Percentiles rank a stretch among this genome's conserved stretches.
These are phyloP conservation scores for Salix caprea DNA, from an alignment of 345 rosid species.

Conservation along the genomic window DNA sequence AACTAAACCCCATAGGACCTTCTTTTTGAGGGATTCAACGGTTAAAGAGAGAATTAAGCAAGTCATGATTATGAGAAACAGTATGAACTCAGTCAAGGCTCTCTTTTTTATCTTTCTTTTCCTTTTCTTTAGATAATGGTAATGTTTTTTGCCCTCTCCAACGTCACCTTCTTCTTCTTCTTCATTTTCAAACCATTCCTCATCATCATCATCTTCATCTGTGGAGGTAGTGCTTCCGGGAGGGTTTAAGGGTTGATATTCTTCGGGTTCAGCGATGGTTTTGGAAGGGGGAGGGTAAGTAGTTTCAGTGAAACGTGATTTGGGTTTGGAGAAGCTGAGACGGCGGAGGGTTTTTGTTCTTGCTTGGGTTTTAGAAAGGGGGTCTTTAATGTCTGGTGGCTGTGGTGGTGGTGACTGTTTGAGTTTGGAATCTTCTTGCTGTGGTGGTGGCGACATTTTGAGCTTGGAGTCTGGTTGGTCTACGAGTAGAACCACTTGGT, in stretches of 20 bases:
- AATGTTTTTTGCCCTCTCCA: background rate
- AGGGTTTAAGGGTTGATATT: slow-evolving; percentile 4
- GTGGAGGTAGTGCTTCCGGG: background rate
- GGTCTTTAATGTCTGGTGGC: background rate
- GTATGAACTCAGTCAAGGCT: slow-evolving; percentile 27
- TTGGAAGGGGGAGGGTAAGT: slow-evolving; percentile 10
- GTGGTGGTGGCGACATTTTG: background rate
- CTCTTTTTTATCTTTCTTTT: slow-evolving; percentile 26
- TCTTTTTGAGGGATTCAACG: slow-evolving; percentile 13
- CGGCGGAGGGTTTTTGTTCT: slow-evolving; percentile 25
- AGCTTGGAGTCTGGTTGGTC: slow-evolving; percentile 18
- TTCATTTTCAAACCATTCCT: slow-evolving; percentile 19
- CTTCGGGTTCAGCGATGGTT: slow-evolving; percentile 8
- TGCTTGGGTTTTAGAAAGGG: background rate
- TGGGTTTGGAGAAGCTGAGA: slow-evolving; percentile 45
- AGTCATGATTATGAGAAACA: slow-evolving; percentile 34
- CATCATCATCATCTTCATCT: slow-evolving; percentile 24
- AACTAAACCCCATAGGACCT: slow-evolving; percentile 22
- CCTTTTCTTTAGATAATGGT: background rate
- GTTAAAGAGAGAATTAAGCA: slow-evolving; percentile 37
- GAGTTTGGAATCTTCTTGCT: slow-evolving; percentile 1
- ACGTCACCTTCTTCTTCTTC: background rate
- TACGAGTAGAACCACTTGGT: slow-evolving; percentile 28
- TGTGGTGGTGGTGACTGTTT: background rate
- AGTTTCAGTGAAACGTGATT: slow-evolving; percentile 42